Conservation (phyloP, 352 stramenopile genomes). For the Albugo candida region DNA sequence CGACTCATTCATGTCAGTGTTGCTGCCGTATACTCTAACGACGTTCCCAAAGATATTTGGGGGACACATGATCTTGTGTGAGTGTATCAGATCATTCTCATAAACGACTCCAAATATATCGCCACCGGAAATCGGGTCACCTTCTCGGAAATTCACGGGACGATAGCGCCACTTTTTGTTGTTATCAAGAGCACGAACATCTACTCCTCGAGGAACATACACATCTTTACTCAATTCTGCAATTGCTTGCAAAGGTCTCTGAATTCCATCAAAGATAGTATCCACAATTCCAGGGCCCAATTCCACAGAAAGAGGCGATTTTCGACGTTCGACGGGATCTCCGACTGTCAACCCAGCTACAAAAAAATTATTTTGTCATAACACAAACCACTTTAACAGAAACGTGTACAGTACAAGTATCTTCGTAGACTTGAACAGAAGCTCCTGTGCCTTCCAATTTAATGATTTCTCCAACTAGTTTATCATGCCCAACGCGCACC, state of each 20-base stretch:
- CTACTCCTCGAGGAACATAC: constrained; percentile 95
- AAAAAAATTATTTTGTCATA: neutral
- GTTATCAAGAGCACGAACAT: constrained; percentile 87
- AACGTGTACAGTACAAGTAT: constrained; percentile 63
- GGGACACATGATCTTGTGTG: constrained; percentile 98
- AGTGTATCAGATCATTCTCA: constrained; percentile 98
- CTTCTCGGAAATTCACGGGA: constrained; percentile 85
- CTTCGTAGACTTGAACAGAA: constrained; percentile 98
- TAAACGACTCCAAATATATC: constrained; percentile 97
- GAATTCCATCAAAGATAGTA: constrained; percentile 99
- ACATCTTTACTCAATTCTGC: constrained; percentile 86
- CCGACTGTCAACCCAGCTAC: constrained; percentile 91
- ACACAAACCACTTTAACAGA: neutral
- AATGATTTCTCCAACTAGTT: constrained; percentile 99
- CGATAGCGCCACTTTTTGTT: constrained; percentile 92
- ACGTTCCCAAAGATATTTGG: constrained; percentile 97
- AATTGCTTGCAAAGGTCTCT: constrained; percentile 96
- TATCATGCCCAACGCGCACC: constrained; percentile 96
- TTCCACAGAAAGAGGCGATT: constrained; percentile 95
- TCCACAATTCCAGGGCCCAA: constrained; percentile 99
- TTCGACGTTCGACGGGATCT: constrained; percentile 94
- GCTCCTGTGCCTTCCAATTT: constrained; percentile 98
- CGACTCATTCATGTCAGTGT: constrained; percentile 91
- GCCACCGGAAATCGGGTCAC: constrained; percentile 89
- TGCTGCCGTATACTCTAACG: constrained; percentile 95